Percentiles rank a stretch among this genome's conserved stretches.
These are phyloP conservation scores for Xylaria sp. DNA, from an alignment of 2,329 filamentous ascomycete genomes.

Conservation along the genomic window DNA sequence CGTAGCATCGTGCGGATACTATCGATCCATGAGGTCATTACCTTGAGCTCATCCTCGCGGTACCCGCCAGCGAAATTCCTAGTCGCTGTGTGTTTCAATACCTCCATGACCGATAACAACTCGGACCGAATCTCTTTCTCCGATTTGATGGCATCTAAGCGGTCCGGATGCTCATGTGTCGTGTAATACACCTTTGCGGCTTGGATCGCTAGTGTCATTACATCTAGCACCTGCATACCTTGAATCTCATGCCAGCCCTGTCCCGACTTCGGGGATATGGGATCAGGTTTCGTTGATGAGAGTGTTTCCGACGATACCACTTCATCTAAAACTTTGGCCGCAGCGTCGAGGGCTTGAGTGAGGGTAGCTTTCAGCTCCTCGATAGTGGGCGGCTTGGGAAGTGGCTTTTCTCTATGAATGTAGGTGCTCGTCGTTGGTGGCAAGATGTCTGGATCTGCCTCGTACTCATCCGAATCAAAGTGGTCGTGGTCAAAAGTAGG, in stretches of 20 bases:
- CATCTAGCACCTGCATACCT: slow-evolving; percentile 89
- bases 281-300: slow-evolving; percentile 20
- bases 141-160: slow-evolving; percentile 83
- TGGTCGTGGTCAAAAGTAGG: slow-evolving; percentile 52
- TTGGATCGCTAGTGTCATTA: slow-evolving; percentile 92
- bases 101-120: slow-evolving; percentile 83
- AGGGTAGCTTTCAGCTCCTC: slow-evolving; percentile 72
- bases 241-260: slow-evolving; percentile 85
- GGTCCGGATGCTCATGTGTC: slow-evolving; percentile 83
- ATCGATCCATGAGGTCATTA: slow-evolving; percentile 78
- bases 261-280: slow-evolving; percentile 43
- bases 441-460: slow-evolving; percentile 77
- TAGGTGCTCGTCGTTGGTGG: slow-evolving; percentile 98
- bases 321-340: slow-evolving; percentile 67
- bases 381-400: slow-evolving; percentile 84
- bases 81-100: slow-evolving; percentile 88
- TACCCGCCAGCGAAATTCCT: slow-evolving; percentile 86
- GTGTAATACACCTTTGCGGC: slow-evolving; percentile 98
- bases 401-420: slow-evolving; percentile 78
- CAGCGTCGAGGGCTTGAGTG: slow-evolving; percentile 48
- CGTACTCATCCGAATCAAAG: slow-evolving; percentile 64
- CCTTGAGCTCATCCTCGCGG: slow-evolving; percentile 75
- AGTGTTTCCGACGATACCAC: slow-evolving; percentile 48
- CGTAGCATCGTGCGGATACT: slow-evolving; percentile 78
- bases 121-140: slow-evolving; percentile 86